Evolutionary conservation across 352 stramenopile species (phyloP).

Genomic region (Pythium inflatum): DNA sequence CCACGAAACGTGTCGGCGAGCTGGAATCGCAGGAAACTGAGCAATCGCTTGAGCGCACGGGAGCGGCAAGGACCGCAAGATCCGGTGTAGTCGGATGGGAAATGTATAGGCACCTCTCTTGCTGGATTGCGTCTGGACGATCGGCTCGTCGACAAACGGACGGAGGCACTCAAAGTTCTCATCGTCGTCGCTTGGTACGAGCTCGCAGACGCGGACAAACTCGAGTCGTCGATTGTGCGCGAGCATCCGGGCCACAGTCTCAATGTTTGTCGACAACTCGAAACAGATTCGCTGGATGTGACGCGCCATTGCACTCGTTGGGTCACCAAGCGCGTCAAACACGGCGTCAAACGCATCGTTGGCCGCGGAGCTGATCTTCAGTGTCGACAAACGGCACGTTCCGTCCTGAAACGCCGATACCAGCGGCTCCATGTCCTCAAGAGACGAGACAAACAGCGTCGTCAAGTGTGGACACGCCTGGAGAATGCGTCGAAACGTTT

Average conservation of each 20-base stretch:
- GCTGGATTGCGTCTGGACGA: neutral
- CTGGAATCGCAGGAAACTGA: too few species aligned
- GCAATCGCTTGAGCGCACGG: too few species aligned
- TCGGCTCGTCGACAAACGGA: neutral
- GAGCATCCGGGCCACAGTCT: neutral
- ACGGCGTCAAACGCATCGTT: neutral
- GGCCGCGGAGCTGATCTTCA: neutral
- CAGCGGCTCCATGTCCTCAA: constrained; percentile 1
- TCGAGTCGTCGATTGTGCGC: neutral
- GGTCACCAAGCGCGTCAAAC: neutral
- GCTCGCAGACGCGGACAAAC: too few species aligned
- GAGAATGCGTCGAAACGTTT: neutral
- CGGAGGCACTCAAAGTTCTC: too few species aligned
- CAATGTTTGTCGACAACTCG: neutral
- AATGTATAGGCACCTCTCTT: constrained; percentile 1
- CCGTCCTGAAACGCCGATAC: neutral
- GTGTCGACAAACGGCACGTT: neutral
- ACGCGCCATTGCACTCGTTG: neutral
- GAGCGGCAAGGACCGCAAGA: neutral
- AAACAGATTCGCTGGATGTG: neutral
- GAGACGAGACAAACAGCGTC: neutral
- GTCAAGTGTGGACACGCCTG: neutral
- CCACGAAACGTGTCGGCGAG: too few species aligned
- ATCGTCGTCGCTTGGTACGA: too few species aligned
- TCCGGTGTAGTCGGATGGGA: neutral